A percentile compares a stretch with the other conserved stretches of the same genome.
Conservation (phyloP, 2,329 filamentous ascomycete species). For the Cryphonectria carpinicola region DNA sequence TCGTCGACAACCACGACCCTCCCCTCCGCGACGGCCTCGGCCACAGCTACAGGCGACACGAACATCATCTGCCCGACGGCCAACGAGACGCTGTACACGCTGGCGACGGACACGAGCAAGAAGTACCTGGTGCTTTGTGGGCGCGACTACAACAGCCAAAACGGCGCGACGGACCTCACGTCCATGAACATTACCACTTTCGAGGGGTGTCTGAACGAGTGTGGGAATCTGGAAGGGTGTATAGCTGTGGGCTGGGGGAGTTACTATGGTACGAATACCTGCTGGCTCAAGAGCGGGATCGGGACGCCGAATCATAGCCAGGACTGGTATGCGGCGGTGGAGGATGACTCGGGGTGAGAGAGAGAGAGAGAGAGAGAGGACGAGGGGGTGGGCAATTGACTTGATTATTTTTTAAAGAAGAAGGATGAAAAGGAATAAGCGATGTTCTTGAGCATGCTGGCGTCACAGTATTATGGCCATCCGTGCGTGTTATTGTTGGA, state of each 20-base stretch:
- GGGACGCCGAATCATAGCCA: conserved; percentile 34
- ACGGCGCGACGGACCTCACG: conserved; percentile 38
- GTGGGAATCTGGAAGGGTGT: conserved; percentile 37
- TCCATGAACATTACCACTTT: conserved; percentile 33
- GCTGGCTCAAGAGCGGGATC: conserved; percentile 42
- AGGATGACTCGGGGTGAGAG: conserved; percentile 29
- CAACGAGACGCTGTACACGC: conserved; percentile 41
- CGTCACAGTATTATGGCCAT: too few relatives aligned
- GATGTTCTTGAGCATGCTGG: background rate
- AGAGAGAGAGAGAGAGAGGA: background rate
- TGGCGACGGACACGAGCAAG: conserved; percentile 27
- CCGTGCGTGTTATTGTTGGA: background rate
- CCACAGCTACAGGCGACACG: conserved; percentile 9
- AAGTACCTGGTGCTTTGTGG: conserved; percentile 41
- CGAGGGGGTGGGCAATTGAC: background rate
- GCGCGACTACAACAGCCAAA: conserved; percentile 39
- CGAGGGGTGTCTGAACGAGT: conserved; percentile 40
- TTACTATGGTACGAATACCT: conserved; percentile 35
- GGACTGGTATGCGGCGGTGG: conserved; percentile 40
- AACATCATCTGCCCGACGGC: conserved; percentile 37
- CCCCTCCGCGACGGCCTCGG: conserved; percentile 28
- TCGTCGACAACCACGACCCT: conserved; percentile 16
- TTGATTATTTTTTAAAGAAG: background rate
- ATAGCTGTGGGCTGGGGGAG: conserved; percentile 42
- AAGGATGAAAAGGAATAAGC: background rate